Percentiles rank a stretch among this genome's conserved stretches.
These are phyloP conservation scores for Jackrogersella multiformis DNA, from an alignment of 495 filamentous ascomycete species.

Conservation along the genomic window DNA sequence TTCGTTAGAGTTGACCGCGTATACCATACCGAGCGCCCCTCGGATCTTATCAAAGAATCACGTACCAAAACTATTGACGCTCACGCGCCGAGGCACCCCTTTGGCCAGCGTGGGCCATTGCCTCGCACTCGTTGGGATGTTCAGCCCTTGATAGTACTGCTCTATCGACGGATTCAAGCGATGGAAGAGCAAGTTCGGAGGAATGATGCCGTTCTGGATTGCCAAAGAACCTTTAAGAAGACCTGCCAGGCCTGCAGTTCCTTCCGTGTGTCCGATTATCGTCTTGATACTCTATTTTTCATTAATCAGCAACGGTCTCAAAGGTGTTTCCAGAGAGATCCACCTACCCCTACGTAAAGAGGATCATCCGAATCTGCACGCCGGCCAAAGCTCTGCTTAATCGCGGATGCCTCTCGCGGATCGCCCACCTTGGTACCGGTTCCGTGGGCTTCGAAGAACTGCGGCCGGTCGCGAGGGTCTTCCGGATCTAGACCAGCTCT, in stretches of 20 bases:
- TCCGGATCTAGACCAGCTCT: slow-evolving; percentile 54
- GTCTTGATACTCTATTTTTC: no score
- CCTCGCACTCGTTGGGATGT: slow-evolving; percentile 46
- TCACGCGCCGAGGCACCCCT: slow-evolving; percentile 56
- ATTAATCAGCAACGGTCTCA: no score
- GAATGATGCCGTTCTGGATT: slow-evolving; percentile 60
- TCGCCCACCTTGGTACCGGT: slow-evolving; percentile 58
- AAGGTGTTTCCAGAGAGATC: no score
- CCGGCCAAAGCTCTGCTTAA: not conserved
- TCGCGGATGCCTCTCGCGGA: slow-evolving; percentile 43
- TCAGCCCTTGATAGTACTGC: slow-evolving; percentile 49
- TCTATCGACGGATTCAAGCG: slow-evolving; percentile 57
- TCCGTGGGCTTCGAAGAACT: slow-evolving; percentile 62
- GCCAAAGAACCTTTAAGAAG: slow-evolving; percentile 57
- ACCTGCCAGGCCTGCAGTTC: slow-evolving; percentile 48
- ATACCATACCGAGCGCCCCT: no score
- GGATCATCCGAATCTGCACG: not conserved
- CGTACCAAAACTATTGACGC: slow-evolving; percentile 69
- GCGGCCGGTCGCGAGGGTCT: slow-evolving; percentile 48
- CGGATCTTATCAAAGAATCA: no score
- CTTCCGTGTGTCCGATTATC: slow-evolving; percentile 52
- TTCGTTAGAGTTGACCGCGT: no score
- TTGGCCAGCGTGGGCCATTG: slow-evolving; percentile 50
- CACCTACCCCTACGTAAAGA: slow-evolving; percentile 50
- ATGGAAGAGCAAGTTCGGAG: slow-evolving; percentile 64